Evolutionary conservation across 176 grass and related monocot species (phyloP).

Genomic region (Elymus sibiricus): DNA sequence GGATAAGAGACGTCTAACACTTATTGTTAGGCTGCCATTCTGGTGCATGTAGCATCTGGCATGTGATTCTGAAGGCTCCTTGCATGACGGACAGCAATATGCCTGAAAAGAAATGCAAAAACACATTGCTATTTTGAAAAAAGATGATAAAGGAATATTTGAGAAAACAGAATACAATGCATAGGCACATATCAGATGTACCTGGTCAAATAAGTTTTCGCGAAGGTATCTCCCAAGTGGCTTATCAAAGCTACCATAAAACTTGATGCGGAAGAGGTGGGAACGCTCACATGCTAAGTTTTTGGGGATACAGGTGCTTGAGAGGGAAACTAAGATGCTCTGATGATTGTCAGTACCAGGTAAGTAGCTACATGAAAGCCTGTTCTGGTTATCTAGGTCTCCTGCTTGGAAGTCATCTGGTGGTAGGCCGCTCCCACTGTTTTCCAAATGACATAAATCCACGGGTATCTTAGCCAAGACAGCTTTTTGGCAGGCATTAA

Average conservation of each 20-base stretch:
- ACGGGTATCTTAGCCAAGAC: conserved; percentile 2
- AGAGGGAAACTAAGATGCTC: conserved; percentile 82
- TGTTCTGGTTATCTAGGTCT: conserved; percentile 27
- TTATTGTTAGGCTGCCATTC: conserved; percentile 74
- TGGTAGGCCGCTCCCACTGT: conserved; percentile 1
- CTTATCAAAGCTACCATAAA: conserved; percentile 93
- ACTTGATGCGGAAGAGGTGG: conserved; percentile 77
- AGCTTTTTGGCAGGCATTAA: conserved; percentile 10
- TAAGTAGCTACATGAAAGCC: conserved; percentile 49
- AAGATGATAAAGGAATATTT: background rate
- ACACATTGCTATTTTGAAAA: background rate
- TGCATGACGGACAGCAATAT: conserved; percentile 65
- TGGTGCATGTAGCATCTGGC: conserved; percentile 81
- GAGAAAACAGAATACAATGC: background rate
- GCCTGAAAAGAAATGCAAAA: conserved; percentile 43
- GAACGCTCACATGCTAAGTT: conserved; percentile 53
- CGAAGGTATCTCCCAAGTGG: conserved; percentile 85
- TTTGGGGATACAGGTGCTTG: conserved; percentile 72
- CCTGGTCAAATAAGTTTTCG: conserved; percentile 91
- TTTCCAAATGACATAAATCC: conserved; percentile 3
- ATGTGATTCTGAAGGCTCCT: conserved; percentile 79
- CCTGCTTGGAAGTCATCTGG: conserved; percentile 31
- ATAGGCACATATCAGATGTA: conserved; percentile 21
- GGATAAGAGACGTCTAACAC: conserved; percentile 55
- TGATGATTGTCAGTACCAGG: conserved; percentile 56